Evolutionary conservation across 1,284 basidiomycete genomes (phyloP).

Genomic region (Boletus hoseneyae): DNA sequence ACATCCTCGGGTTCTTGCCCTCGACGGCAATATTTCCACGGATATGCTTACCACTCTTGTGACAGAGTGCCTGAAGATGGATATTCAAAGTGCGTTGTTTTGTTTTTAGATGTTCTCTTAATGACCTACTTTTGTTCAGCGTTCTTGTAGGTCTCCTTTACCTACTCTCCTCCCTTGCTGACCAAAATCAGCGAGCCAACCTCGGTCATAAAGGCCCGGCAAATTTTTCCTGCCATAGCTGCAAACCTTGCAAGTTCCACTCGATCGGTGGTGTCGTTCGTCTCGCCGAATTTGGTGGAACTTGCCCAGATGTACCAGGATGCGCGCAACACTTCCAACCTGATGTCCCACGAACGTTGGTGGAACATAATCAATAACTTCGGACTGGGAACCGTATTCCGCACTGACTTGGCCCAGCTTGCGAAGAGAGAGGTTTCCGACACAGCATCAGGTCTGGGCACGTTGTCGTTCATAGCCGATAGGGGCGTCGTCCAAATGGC

Average conservation of each 20-base stretch:
- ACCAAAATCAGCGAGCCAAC: constrained; percentile 72
- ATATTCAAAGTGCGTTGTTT: constrained; percentile 51
- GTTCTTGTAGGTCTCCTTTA: constrained; percentile 51
- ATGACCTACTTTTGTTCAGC: constrained; percentile 35
- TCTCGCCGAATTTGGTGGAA: constrained; percentile 81
- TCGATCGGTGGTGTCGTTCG: constrained; percentile 56
- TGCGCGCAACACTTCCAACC: constrained; percentile 44
- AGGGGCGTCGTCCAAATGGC: constrained; percentile 77
- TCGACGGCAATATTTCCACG: constrained; percentile 80
- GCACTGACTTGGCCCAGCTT: constrained; percentile 60
- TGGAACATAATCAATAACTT: constrained; percentile 65
- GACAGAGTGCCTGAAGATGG: constrained; percentile 41
- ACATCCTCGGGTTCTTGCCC: constrained; percentile 60
- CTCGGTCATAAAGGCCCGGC: constrained; percentile 73
- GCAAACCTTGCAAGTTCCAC: constrained; percentile 28
- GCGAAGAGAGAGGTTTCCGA: constrained; percentile 44
- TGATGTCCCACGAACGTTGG: constrained; percentile 56
- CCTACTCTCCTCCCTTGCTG: constrained; percentile 1
- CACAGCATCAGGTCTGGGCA: constrained; percentile 39
- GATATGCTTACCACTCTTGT: constrained; percentile 54
- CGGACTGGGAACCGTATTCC: constrained; percentile 59
- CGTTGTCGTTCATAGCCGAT: constrained; percentile 61
- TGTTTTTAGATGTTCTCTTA: neutral
- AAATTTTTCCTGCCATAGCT: constrained; percentile 64
- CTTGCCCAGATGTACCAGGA: constrained; percentile 63